These are phyloP conservation scores for Pyricularia grisea DNA, from an alignment of 2,329 filamentous ascomycete species.

Conservation along the genomic window DNA sequence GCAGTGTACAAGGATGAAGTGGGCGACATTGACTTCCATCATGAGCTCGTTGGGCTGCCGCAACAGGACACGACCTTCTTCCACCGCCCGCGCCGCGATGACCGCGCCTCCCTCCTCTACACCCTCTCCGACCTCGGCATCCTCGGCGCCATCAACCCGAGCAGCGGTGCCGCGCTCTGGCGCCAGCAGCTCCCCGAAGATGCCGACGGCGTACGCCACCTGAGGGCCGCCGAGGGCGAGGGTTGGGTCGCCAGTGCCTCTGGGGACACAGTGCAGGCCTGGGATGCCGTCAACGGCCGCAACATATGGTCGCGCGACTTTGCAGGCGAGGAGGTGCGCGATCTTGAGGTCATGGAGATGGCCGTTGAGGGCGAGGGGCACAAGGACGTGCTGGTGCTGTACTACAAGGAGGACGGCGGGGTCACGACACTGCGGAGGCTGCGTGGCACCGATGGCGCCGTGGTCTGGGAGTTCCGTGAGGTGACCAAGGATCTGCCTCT, in stretches of 20 bases:
- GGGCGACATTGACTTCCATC: conserved; percentile 85
- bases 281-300: conserved; percentile 76
- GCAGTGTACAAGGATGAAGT: conserved; percentile 78
- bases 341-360: conserved; percentile 70
- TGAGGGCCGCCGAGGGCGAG: conserved; percentile 71
- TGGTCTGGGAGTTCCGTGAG: conserved; percentile 72
- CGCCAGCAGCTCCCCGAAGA: conserved; percentile 60
- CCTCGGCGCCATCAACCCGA: conserved; percentile 81
- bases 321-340: conserved; percentile 43
- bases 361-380: conserved; percentile 43
- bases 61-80: conserved; percentile 85
- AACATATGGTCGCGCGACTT: conserved; percentile 65
- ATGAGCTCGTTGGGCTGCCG: conserved; percentile 77
- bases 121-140: conserved; percentile 69
- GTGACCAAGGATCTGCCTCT: conserved; percentile 58
- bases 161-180: conserved; percentile 78
- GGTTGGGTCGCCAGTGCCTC: conserved; percentile 67
- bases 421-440: conserved; percentile 58
- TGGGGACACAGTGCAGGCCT: conserved; percentile 62
- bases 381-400: conserved; percentile 66
- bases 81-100: conserved; percentile 72
- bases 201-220: conserved; percentile 30
- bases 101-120: conserved; percentile 84
- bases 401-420: conserved; percentile 42
- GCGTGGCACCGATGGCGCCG: conserved; percentile 60